Conservation (phyloP, 2,329 filamentous ascomycete species). For the Aspergillus sp. region DNA sequence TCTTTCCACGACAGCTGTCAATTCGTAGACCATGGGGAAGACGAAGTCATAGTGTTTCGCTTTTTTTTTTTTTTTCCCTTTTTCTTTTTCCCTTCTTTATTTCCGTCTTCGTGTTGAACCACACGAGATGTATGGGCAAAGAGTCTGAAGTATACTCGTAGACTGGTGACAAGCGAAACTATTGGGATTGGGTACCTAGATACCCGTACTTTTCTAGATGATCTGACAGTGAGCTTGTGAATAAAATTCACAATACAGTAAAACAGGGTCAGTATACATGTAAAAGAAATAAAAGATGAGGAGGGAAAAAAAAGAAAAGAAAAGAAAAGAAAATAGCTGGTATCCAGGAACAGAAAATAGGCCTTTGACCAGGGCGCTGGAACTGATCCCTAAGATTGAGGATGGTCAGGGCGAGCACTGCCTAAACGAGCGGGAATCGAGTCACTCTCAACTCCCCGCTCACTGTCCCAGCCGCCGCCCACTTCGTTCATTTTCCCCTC, state of each 20-base stretch:
- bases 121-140: background rate
- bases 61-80: too few relatives aligned
- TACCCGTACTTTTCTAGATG: background rate
- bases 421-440: constrained; percentile 8
- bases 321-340: background rate
- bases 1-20: background rate
- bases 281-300: background rate
- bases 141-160: background rate
- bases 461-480: constrained; percentile 20
- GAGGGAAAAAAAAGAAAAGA: background rate
- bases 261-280: background rate
- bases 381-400: background rate
- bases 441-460: constrained; percentile 14
- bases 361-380: background rate
- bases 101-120: background rate
- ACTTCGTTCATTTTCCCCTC: constrained; percentile 18
- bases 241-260: background rate
- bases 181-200: background rate
- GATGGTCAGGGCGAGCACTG: constrained; percentile 3
- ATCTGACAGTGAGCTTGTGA: background rate
- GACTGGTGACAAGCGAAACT: background rate
- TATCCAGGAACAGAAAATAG: background rate
- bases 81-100: background rate
- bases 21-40: background rate
- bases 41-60: too few relatives aligned